A percentile compares a stretch with the other conserved stretches of the same genome.
Evolutionary conservation across 768 basidiomycete genomes (phyloP).

Genomic region (Ramaria sp.): DNA sequence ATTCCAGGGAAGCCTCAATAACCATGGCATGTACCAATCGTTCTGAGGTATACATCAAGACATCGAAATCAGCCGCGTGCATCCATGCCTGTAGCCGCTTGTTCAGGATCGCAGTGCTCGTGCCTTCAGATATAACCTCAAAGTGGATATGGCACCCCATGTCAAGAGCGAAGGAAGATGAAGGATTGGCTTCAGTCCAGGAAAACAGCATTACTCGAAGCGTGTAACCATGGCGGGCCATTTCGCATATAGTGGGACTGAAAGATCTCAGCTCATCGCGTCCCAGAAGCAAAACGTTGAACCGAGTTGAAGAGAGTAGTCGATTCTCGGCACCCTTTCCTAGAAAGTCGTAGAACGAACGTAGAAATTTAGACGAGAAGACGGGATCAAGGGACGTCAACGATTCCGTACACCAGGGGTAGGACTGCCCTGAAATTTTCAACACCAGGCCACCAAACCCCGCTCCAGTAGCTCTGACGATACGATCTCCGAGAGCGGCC

Average conservation of each 20-base stretch:
- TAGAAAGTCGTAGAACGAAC: not conserved
- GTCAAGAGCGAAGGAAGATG: not conserved
- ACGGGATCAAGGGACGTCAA: not conserved
- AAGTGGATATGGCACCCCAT: not conserved
- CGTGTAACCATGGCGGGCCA: not conserved
- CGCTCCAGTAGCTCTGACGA: conserved; percentile 1
- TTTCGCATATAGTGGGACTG: not conserved
- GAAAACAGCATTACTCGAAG: not conserved
- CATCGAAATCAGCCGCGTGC: conserved; percentile 31
- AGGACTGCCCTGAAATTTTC: not conserved
- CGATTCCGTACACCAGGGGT: not conserved
- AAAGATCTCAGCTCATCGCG: not conserved
- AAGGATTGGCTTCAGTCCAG: not conserved
- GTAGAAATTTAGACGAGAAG: not conserved
- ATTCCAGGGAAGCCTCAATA: not conserved
- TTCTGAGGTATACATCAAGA: not conserved
- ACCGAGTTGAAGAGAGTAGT: not conserved
- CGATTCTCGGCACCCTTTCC: not conserved
- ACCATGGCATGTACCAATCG: not conserved
- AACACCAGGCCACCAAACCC: not conserved
- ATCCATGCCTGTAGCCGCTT: conserved; percentile 61
- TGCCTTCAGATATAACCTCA: not conserved
- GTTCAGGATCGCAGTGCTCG: conserved; percentile 21
- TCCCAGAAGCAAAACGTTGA: not conserved
- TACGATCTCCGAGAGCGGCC: conserved; percentile 18